Evolutionary conservation across 495 filamentous ascomycete genomes (phyloP).

Genomic region (Penicillium soppii): DNA sequence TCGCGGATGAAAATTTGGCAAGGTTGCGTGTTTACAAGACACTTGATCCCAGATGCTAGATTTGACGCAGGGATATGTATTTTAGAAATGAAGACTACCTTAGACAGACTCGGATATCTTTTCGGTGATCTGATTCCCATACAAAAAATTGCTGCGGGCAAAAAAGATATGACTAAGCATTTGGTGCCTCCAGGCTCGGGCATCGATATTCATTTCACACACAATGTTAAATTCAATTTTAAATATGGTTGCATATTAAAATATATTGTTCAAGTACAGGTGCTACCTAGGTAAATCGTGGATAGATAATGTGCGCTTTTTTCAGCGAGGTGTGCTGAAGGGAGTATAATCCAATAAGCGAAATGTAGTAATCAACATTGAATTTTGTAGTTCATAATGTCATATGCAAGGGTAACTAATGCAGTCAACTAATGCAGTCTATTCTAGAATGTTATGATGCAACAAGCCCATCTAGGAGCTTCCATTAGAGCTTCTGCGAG

Average conservation of each 20-base stretch:
- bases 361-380: neutral
- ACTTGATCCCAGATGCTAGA: neutral
- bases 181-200: neutral
- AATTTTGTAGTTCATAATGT: conserved; percentile 2
- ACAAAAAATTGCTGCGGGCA: conserved; percentile 15
- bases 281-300: no score
- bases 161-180: conserved; percentile 24
- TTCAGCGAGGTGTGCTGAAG: no score
- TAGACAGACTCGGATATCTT: neutral
- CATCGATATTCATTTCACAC: no score
- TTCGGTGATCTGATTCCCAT: conserved; percentile 1
- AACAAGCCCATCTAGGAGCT: conserved; percentile 14
- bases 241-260: no score
- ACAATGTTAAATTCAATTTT: no score
- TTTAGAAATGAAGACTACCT: neutral
- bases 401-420: conserved; percentile 2
- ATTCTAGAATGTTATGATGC: conserved; percentile 1
- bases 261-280: no score
- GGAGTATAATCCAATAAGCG: no score
- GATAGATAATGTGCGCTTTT: no score
- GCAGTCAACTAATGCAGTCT: neutral
- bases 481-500: conserved; percentile 21
- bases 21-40: neutral
- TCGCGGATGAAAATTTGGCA: neutral
- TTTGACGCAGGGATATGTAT: neutral